A percentile compares a stretch with the other conserved stretches of the same genome.
These are phyloP conservation scores for Eutypella sp. DNA, from an alignment of 2,329 filamentous ascomycete species.

Conservation along the genomic window DNA sequence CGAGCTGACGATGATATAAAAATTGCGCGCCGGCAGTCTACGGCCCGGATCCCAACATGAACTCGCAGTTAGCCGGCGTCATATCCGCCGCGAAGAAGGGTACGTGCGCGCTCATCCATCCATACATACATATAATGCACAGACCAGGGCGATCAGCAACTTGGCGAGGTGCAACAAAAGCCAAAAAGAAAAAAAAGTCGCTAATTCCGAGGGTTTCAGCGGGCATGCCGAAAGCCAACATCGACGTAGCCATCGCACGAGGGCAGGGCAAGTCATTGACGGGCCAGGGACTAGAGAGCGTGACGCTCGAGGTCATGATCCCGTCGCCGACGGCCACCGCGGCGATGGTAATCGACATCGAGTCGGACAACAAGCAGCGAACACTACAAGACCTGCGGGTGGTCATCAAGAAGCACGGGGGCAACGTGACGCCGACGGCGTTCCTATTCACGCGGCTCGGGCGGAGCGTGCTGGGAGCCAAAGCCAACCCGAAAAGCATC, in stretches of 20 bases:
- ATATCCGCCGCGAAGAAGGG: conserved; percentile 76
- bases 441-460: conserved; percentile 86
- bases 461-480: conserved; percentile 59
- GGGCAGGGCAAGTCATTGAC: conserved; percentile 77
- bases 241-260: conserved; percentile 80
- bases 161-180: too few relatives aligned
- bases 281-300: conserved; percentile 69
- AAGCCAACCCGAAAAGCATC: not conserved
- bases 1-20: conserved; percentile 9
- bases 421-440: conserved; percentile 64
- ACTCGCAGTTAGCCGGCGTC: conserved; percentile 69
- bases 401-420: conserved; percentile 67
- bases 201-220: too few relatives aligned
- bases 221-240: conserved; percentile 76
- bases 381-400: conserved; percentile 68
- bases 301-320: conserved; percentile 77
- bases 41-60: conserved; percentile 67
- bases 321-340: conserved; percentile 69
- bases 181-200: too few relatives aligned
- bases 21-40: conserved; percentile 48
- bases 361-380: conserved; percentile 75
- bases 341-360: conserved; percentile 76
- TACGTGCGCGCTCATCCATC: conserved; percentile 27
- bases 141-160: conserved; percentile 7
- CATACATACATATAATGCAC: not conserved